These are phyloP conservation scores for Thuidium tamariscinum DNA, from an alignment of 225 moss, liverwort and hornwort species.

Conservation along the genomic window DNA sequence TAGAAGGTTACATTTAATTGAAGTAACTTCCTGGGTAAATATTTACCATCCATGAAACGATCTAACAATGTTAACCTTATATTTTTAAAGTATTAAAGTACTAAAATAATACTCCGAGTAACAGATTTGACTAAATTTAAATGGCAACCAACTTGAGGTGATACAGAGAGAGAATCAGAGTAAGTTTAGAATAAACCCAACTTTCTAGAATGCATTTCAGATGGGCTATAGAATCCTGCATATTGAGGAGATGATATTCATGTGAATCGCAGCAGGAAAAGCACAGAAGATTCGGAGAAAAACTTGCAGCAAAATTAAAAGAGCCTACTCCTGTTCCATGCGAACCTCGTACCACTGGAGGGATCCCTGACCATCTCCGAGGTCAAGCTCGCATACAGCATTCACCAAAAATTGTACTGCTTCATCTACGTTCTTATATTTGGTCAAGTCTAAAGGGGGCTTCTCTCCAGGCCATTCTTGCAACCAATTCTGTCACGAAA, in stretches of 20 bases:
- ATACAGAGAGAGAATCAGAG: neutral
- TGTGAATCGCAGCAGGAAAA: neutral
- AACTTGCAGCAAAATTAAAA: neutral
- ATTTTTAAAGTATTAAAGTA: neutral
- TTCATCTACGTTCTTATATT: constrained; percentile 51
- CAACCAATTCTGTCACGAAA: constrained; percentile 46
- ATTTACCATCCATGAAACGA: neutral
- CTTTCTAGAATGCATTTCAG: neutral
- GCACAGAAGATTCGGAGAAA: neutral
- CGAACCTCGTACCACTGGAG: constrained; percentile 84
- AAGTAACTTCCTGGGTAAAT: too few relatives aligned
- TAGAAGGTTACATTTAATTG: neutral
- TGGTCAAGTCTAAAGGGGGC: constrained; percentile 58
- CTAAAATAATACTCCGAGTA: too few relatives aligned
- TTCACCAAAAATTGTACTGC: constrained; percentile 59
- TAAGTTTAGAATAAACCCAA: neutral
- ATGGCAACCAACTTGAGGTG: neutral
- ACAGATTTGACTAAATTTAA: too few relatives aligned
- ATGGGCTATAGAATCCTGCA: neutral
- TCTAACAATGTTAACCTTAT: neutral
- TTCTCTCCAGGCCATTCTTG: constrained; percentile 65
- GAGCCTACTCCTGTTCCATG: constrained; percentile 8
- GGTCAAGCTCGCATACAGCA: constrained; percentile 81
- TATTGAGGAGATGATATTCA: neutral
- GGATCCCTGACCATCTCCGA: constrained; percentile 71